Percentiles rank a stretch among this genome's conserved stretches.
Evolutionary conservation across 495 filamentous ascomycete genomes (phyloP).

Genomic region (Aspergillus biplanus): DNA sequence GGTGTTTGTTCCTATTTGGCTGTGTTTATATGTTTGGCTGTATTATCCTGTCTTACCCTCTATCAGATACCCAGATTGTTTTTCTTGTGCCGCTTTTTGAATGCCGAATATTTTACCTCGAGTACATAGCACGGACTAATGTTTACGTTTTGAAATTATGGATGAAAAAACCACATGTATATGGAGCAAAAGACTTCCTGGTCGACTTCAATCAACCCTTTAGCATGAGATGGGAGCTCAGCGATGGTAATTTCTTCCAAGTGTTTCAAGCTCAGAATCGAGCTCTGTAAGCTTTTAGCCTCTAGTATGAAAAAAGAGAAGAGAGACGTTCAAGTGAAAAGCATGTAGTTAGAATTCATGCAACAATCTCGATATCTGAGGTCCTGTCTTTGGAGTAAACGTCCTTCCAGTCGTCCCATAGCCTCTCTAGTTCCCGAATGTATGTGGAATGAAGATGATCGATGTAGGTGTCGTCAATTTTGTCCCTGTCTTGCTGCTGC

Average conservation of each 20-base stretch:
- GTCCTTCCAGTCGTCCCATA: conserved; percentile 92
- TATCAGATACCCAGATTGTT: conserved; percentile 32
- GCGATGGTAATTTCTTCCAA: neutral
- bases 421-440: conserved; percentile 71
- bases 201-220: neutral
- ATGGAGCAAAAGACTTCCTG: neutral
- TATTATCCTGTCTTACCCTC: conserved; percentile 21
- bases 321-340: neutral
- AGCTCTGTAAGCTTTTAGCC: too few species aligned
- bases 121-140: neutral
- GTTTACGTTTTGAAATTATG: conserved; percentile 12
- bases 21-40: conserved; percentile 15
- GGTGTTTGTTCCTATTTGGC: too few species aligned
- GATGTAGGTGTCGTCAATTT: conserved; percentile 73
- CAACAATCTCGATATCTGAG: conserved; percentile 77
- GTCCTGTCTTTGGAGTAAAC: conserved; percentile 72
- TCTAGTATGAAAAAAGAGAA: neutral
- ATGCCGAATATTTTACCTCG: conserved; percentile 13
- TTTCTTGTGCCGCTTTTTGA: conserved; percentile 17
- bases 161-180: neutral
- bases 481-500: conserved; percentile 52
- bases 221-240: neutral
- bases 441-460: conserved; percentile 79
- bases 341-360: conserved; percentile 50
- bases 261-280: neutral